phyloP scores from a whole-genome alignment of 176 grass and related monocot species.

The Lolium multiflorum region DNA sequence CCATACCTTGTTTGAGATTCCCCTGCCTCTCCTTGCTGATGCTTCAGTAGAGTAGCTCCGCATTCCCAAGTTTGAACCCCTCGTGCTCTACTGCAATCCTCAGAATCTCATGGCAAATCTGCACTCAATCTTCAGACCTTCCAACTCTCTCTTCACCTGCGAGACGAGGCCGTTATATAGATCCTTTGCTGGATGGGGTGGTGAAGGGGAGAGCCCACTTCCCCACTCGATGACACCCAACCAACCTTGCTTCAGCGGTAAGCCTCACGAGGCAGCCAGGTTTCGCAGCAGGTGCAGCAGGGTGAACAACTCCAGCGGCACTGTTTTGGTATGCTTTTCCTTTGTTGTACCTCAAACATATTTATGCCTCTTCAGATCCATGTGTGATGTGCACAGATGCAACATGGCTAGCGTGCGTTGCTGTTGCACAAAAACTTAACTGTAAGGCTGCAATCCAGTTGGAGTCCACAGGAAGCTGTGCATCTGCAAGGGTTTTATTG shows the following conservation, averaged over 20 bases:
- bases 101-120: neutral
- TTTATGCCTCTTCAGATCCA: neutral
- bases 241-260: constrained; percentile 82
- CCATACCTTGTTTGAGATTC: constrained; percentile 38
- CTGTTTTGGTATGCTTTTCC: constrained; percentile 19
- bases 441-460: constrained; percentile 40
- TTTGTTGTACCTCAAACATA: constrained; percentile 56
- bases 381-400: constrained; percentile 41
- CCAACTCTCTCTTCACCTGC: constrained; percentile 40
- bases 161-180: constrained; percentile 55
- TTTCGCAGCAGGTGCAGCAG: constrained; percentile 34
- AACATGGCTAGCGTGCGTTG: constrained; percentile 23
- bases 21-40: neutral
- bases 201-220: constrained; percentile 55
- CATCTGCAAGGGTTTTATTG: neutral
- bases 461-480: constrained; percentile 19
- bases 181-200: constrained; percentile 50
- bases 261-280: constrained; percentile 55
- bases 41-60: constrained; percentile 11
- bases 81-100: neutral
- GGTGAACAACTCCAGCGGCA: constrained; percentile 44
- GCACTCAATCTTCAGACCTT: constrained; percentile 9
- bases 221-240: constrained; percentile 63
- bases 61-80: neutral
- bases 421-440: constrained; percentile 25